These are phyloP conservation scores for Ogataea populi-albae DNA, from an alignment of 805 yeast species.

Conservation along the genomic window DNA sequence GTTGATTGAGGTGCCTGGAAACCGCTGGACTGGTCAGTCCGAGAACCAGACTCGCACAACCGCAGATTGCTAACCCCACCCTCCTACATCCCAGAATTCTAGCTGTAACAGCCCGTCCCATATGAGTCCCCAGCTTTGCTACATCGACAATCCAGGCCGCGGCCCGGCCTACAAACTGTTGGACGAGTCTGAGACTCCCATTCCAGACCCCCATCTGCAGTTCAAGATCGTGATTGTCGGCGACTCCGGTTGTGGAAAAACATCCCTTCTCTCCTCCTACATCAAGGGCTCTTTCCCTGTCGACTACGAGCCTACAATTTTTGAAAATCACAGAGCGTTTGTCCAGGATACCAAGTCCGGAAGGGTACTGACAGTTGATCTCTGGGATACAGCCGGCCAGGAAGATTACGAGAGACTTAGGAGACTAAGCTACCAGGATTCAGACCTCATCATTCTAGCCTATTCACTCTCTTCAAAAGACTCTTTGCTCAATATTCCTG, in stretches of 20 bases:
- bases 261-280: slow-evolving; percentile 91
- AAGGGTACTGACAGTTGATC: slow-evolving; percentile 78
- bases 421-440: slow-evolving; percentile 84
- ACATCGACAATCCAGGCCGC: slow-evolving; percentile 15
- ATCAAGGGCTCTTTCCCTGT: slow-evolving; percentile 95
- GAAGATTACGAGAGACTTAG: slow-evolving; percentile 86
- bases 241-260: slow-evolving; percentile 98
- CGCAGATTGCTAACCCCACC: no score
- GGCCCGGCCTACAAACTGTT: slow-evolving; percentile 26
- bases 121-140: slow-evolving; percentile 20
- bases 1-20: no score
- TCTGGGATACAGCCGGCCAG: slow-evolving; percentile 97
- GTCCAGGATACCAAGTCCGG: slow-evolving; percentile 90
- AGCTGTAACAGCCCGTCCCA: no score
- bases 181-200: slow-evolving; percentile 32
- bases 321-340: slow-evolving; percentile 89
- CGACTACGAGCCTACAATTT: slow-evolving; percentile 96
- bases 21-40: no score
- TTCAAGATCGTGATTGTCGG: slow-evolving; percentile 81
- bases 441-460: slow-evolving; percentile 70
- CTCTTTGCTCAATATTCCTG: slow-evolving; percentile 69
- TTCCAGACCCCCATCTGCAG: slow-evolving; percentile 24
- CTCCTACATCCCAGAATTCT: no score
- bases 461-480: slow-evolving; percentile 63
- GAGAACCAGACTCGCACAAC: no score